Evolutionary conservation across 1,284 basidiomycete species (phyloP).

Genomic region (Ceratorhiza oryzae-sativae): DNA sequence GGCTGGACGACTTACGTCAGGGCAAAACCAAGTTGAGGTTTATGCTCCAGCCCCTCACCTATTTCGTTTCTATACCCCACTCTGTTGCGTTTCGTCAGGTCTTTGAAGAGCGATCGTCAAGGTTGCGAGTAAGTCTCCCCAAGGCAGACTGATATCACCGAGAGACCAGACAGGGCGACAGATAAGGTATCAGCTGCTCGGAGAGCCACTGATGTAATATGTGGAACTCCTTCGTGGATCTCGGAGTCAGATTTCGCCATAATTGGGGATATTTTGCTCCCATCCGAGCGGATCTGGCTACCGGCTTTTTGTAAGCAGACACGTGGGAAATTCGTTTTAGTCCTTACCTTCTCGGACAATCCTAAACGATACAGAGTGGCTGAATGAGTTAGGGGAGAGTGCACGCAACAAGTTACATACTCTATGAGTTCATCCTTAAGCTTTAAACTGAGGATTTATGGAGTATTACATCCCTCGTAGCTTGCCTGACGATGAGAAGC

Average conservation of each 20-base stretch:
- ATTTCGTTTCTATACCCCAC: not conserved
- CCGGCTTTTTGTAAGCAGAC: not conserved
- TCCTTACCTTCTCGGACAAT: not conserved
- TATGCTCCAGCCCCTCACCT: not conserved
- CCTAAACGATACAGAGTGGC: not conserved
- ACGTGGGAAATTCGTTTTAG: not conserved
- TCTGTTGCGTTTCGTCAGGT: not conserved
- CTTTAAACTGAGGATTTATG: not conserved
- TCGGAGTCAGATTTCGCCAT: slow-evolving; percentile 6
- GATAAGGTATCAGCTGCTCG: not conserved
- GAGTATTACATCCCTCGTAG: not conserved
- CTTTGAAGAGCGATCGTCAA: not conserved
- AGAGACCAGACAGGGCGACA: not conserved
- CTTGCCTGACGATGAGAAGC: not conserved
- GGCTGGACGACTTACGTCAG: not conserved
- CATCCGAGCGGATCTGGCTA: not conserved
- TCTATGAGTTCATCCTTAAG: not conserved
- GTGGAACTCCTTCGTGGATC: no score
- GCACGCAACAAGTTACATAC: not conserved
- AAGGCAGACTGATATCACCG: not conserved
- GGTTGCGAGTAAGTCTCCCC: not conserved
- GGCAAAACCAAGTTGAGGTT: not conserved
- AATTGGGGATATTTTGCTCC: not conserved
- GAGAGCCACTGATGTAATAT: no score
- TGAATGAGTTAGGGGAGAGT: not conserved